These are phyloP conservation scores for Mycena leptocephala DNA, from an alignment of 768 basidiomycete genomes.

Conservation along the genomic window DNA sequence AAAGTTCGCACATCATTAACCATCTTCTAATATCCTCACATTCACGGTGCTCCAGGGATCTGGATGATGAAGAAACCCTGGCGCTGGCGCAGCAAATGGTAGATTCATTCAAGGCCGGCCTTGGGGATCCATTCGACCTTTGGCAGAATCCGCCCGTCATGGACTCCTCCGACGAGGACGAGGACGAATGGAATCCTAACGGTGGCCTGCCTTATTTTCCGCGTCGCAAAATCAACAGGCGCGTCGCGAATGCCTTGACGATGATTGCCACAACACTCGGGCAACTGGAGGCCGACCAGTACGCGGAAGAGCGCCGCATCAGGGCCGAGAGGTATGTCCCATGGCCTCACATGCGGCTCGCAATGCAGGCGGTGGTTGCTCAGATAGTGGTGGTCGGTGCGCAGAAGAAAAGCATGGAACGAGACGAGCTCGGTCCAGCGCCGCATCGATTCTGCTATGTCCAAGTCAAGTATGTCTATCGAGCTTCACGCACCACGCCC, in stretches of 20 bases:
- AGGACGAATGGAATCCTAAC: not conserved
- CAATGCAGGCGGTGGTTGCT: not conserved
- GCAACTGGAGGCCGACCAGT: not conserved
- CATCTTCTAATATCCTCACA: too few species aligned
- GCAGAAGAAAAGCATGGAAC: not conserved
- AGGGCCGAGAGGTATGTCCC: not conserved
- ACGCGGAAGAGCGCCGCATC: not conserved
- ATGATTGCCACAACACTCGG: not conserved
- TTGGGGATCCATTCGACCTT: not conserved
- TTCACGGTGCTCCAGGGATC: not conserved
- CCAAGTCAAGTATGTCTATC: not conserved
- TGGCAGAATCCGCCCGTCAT: not conserved
- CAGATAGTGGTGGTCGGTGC: not conserved
- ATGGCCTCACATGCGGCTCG: not conserved
- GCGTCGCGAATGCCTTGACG: not conserved
- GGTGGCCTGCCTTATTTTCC: not conserved
- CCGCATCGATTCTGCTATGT: not conserved
- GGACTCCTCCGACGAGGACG: not conserved
- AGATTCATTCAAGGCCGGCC: not conserved
- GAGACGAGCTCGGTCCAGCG: not conserved
- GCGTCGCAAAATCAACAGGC: not conserved
- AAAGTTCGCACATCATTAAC: too few species aligned
- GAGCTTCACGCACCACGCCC: not conserved
- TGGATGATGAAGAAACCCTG: not conserved
- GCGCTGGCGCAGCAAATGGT: not conserved